Conservation (phyloP, 495 filamentous ascomycete genomes). For the Podospora australis region DNA sequence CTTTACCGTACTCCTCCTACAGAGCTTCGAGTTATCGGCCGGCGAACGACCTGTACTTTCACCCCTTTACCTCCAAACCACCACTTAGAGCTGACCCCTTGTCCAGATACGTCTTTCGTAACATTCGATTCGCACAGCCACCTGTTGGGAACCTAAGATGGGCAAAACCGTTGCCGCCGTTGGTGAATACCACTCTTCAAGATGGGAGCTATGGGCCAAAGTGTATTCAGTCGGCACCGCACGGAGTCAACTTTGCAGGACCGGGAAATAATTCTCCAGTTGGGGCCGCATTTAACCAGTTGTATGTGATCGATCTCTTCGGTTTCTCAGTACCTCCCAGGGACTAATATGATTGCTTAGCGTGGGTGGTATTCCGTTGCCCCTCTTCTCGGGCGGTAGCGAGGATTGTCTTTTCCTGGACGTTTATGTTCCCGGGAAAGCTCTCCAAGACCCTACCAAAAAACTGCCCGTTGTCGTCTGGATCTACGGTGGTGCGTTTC, state of each 20-base stretch:
- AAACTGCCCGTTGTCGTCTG: conserved; percentile 6
- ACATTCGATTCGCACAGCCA: conserved; percentile 52
- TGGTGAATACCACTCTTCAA: conserved; percentile 39
- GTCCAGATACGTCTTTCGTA: conserved; percentile 45
- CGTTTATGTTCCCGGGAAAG: conserved; percentile 2
- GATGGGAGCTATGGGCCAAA: conserved; percentile 42
- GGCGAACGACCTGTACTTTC: conserved; percentile 16
- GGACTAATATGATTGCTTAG: conserved; percentile 4
- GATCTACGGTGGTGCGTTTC: conserved; percentile 32
- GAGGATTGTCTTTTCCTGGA: conserved; percentile 12
- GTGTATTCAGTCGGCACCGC: conserved; percentile 37
- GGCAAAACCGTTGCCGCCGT: conserved; percentile 46
- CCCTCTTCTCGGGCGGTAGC: conserved; percentile 31
- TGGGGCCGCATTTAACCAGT: conserved; percentile 33
- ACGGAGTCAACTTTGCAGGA: conserved; percentile 31
- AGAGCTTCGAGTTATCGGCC: conserved; percentile 17
- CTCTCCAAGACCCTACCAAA: neutral
- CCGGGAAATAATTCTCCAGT: conserved; percentile 29
- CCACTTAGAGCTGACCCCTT: too few relatives aligned
- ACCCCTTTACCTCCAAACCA: neutral
- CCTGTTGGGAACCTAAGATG: conserved; percentile 51
- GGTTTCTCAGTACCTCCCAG: neutral
- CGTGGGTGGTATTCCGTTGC: conserved; percentile 30
- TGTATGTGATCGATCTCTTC: conserved; percentile 13
- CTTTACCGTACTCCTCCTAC: conserved; percentile 25